phyloP scores from a whole-genome alignment of 1,284 basidiomycete genomes.

The Apiotrichum brassicae region DNA sequence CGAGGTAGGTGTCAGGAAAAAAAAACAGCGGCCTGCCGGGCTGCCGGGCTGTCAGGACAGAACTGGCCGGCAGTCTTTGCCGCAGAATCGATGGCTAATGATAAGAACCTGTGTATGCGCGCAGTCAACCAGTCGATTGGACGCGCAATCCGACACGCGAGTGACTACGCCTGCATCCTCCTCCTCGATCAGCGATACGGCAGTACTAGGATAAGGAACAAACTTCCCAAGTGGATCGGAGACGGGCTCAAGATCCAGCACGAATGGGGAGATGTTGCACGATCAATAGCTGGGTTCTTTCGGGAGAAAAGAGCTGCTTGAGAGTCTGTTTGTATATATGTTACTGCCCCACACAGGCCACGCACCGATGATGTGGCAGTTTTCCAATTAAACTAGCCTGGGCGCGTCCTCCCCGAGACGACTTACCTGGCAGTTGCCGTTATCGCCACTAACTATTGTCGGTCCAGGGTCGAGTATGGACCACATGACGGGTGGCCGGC shows the following conservation, averaged over 20 bases:
- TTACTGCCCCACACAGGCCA: no score
- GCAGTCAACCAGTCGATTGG: constrained; percentile 96
- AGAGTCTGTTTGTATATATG: no score
- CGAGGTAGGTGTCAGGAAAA: constrained; percentile 46
- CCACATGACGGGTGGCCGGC: no score
- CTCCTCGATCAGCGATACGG: constrained; percentile 78
- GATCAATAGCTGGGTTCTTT: constrained; percentile 64
- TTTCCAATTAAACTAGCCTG: no score
- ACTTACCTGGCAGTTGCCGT: no score
- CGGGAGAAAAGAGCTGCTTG: constrained; percentile 38
- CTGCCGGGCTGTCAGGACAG: no score
- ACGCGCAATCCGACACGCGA: constrained; percentile 77
- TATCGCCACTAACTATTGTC: no score
- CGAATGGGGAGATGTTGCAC: constrained; percentile 68
- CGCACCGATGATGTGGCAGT: no score
- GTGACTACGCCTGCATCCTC: constrained; percentile 75
- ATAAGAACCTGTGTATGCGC: constrained; percentile 82
- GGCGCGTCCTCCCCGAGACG: no score
- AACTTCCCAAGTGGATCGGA: constrained; percentile 84
- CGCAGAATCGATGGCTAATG: not conserved
- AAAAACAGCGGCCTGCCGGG: no score
- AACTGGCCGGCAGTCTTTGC: no score
- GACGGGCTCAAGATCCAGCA: constrained; percentile 58
- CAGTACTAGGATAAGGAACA: constrained; percentile 59
- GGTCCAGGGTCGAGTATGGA: no score